These are phyloP conservation scores for Hypoxylon intermedium DNA, from an alignment of 495 filamentous ascomycete genomes.

Conservation along the genomic window DNA sequence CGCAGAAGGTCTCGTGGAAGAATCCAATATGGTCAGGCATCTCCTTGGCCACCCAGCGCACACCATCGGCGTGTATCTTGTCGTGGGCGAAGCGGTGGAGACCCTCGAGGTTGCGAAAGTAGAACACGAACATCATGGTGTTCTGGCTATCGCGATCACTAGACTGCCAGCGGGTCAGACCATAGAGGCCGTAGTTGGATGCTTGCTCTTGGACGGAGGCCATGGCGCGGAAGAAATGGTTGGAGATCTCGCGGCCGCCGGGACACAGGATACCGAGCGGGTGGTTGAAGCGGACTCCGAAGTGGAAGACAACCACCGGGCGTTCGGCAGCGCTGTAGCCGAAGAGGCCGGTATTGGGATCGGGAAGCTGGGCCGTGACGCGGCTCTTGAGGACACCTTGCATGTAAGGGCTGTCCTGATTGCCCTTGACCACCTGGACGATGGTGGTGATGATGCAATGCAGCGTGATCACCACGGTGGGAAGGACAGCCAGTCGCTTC, in stretches of 20 bases:
- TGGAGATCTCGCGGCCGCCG: conserved; percentile 33
- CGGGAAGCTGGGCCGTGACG: conserved; percentile 17
- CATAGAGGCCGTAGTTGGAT: conserved; percentile 47
- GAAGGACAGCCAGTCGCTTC: too few species aligned
- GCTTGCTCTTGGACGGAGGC: conserved; percentile 19
- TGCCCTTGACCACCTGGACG: too few species aligned
- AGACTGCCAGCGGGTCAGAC: conserved; percentile 29
- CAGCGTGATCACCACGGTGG: too few species aligned
- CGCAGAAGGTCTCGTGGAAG: conserved; percentile 58
- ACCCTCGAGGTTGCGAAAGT: conserved; percentile 56
- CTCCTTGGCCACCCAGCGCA: conserved; percentile 54
- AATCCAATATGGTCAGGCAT: conserved; percentile 53
- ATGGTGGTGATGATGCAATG: too few species aligned
- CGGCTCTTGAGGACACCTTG: conserved; percentile 11
- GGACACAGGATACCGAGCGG: conserved; percentile 46
- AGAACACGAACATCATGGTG: conserved; percentile 52
- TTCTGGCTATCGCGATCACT: conserved; percentile 39
- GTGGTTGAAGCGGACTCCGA: conserved; percentile 41
- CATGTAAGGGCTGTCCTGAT: conserved; percentile 11
- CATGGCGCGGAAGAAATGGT: conserved; percentile 37
- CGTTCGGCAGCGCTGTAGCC: conserved; percentile 2
- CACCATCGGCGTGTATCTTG: conserved; percentile 51
- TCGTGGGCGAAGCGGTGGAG: conserved; percentile 60
- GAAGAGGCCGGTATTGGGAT: conserved; percentile 5
- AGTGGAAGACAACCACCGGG: conserved; percentile 36